Percentiles rank a stretch among this genome's conserved stretches.
phyloP scores from a whole-genome alignment of 2,329 filamentous ascomycete genomes.

The Cladorrhinum sp. region DNA sequence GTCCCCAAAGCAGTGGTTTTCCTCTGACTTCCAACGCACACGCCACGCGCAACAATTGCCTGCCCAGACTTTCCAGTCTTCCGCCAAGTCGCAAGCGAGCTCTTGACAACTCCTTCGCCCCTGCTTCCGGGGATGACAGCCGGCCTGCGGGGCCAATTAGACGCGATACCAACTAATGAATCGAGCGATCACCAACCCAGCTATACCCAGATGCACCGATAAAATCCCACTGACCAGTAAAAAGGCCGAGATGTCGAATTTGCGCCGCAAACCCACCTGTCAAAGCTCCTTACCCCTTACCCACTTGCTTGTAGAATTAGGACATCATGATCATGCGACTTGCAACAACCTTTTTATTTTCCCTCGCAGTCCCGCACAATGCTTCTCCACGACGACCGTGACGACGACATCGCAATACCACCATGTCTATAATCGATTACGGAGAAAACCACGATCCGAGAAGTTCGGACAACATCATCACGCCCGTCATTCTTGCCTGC shows the following conservation, averaged over 20 bases:
- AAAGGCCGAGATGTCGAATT: neutral
- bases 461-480: neutral
- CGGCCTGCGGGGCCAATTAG: neutral
- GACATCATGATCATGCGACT: too few species aligned
- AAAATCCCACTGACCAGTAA: neutral
- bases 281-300: neutral
- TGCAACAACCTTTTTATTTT: neutral
- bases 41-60: neutral
- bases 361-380: neutral
- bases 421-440: neutral
- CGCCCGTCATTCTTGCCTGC: conserved; percentile 8
- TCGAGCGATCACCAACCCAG: neutral
- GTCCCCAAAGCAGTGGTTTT: too few species aligned
- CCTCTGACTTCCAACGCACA: too few species aligned
- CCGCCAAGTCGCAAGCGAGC: neutral
- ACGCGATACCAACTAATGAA: neutral
- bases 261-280: conserved; percentile 3
- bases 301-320: too few species aligned
- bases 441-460: neutral
- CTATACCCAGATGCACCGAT: neutral
- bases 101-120: conserved; percentile 34
- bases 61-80: neutral
- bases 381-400: neutral
- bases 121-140: conserved; percentile 38
- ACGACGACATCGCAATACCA: neutral